Percentiles rank a stretch among this genome's conserved stretches.
These are phyloP conservation scores for Gossypium longicalyx DNA, from an alignment of 345 rosid species.

Conservation along the genomic window DNA sequence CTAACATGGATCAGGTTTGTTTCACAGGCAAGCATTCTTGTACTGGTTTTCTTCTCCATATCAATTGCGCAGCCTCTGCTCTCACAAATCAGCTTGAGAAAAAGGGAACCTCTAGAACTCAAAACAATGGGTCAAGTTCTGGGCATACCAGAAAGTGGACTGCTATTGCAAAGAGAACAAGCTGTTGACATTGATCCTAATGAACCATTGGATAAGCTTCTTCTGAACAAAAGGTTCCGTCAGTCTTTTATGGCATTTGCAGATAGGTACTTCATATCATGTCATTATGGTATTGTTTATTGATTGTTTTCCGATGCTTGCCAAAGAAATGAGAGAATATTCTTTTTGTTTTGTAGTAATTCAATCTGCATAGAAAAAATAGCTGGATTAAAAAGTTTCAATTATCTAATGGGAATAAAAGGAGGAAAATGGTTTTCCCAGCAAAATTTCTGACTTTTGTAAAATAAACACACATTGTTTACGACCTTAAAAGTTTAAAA, in stretches of 20 bases:
- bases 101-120: constrained; percentile 55
- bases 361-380: not conserved
- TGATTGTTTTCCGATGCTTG: not conserved
- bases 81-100: constrained; percentile 83
- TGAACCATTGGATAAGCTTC: constrained; percentile 90
- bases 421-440: not conserved
- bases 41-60: constrained; percentile 68
- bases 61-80: constrained; percentile 84
- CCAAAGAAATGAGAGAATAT: not conserved
- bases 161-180: constrained; percentile 51
- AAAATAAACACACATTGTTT: not conserved
- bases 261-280: constrained; percentile 50
- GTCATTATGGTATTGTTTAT: not conserved
- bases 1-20: constrained; percentile 31
- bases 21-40: constrained; percentile 66
- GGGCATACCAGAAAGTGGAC: constrained; percentile 87
- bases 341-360: not conserved
- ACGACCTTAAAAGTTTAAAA: not conserved
- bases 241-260: constrained; percentile 88
- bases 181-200: constrained; percentile 45
- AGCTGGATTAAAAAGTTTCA: not conserved
- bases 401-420: not conserved
- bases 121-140: constrained; percentile 84
- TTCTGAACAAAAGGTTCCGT: constrained; percentile 72
- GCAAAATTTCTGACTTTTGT: not conserved